Evolutionary conservation across 495 filamentous ascomycete species (phyloP).

Genomic region (Penicillium bialowiezense): DNA sequence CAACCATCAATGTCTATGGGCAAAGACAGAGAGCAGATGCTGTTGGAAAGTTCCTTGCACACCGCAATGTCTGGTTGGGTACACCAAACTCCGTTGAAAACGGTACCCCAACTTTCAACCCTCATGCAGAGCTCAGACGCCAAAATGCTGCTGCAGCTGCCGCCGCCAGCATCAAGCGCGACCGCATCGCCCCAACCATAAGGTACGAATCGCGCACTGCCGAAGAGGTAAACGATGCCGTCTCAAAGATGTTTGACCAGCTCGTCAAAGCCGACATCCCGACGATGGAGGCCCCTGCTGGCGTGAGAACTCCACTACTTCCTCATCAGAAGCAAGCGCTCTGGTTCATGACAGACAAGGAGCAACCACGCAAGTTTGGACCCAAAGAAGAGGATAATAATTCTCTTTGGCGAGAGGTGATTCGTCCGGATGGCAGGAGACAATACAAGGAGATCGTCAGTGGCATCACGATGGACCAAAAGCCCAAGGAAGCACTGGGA

Average conservation of each 20-base stretch:
- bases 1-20: constrained; percentile 77
- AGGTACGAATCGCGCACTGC: constrained; percentile 60
- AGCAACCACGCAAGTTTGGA: constrained; percentile 57
- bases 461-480: constrained; percentile 56
- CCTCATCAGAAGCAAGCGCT: constrained; percentile 90
- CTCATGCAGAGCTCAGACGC: constrained; percentile 52
- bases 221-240: constrained; percentile 81
- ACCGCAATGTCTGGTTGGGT: constrained; percentile 62
- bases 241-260: constrained; percentile 83
- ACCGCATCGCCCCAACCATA: constrained; percentile 21
- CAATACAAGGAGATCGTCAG: constrained; percentile 83
- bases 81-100: constrained; percentile 60
- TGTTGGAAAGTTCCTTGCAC: constrained; percentile 64
- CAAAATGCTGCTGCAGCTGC: constrained; percentile 26
- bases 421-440: constrained; percentile 48
- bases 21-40: constrained; percentile 58
- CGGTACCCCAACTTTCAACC: constrained; percentile 66
- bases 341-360: constrained; percentile 82
- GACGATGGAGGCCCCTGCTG: constrained; percentile 61
- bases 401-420: constrained; percentile 69
- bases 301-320: constrained; percentile 68
- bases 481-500: constrained; percentile 69
- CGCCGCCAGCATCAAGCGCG: constrained; percentile 15
- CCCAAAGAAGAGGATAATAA: constrained; percentile 57
- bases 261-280: constrained; percentile 74